Conservation (phyloP, 2,329 filamentous ascomycete genomes). For the Alternaria sp. region DNA sequence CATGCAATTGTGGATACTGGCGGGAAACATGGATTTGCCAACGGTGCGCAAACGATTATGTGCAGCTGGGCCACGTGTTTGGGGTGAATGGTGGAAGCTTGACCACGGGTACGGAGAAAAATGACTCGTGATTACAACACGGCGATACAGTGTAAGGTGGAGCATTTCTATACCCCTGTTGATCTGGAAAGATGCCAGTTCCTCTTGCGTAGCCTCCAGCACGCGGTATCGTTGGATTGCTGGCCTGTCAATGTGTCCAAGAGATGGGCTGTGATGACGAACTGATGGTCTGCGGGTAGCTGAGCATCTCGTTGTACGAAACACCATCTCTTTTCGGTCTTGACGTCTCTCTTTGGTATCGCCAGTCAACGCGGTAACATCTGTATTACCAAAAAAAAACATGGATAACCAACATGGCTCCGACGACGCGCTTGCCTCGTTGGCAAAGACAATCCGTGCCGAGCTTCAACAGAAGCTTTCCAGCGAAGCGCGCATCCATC, state of each 20-base stretch:
- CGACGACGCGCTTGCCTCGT: not conserved
- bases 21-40: not conserved
- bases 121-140: not conserved
- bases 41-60: not conserved
- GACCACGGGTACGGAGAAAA: not conserved
- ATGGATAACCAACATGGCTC: not conserved
- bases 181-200: not conserved
- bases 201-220: not conserved
- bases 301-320: not conserved
- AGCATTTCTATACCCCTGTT: not conserved
- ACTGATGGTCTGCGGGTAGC: not conserved
- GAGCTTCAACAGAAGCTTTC: conserved; percentile 6
- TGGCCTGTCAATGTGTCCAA: not conserved
- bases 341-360: not conserved
- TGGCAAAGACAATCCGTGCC: not conserved
- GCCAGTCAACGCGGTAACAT: not conserved
- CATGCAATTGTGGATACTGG: not conserved
- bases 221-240: not conserved
- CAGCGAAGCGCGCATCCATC: not conserved
- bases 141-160: not conserved
- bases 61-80: not conserved
- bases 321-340: not conserved
- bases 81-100: not conserved
- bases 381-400: not conserved
- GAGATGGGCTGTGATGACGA: not conserved